Evolutionary conservation across 169 alveolate species (phyloP).

Genomic region (Plasmodium gaboni): DNA sequence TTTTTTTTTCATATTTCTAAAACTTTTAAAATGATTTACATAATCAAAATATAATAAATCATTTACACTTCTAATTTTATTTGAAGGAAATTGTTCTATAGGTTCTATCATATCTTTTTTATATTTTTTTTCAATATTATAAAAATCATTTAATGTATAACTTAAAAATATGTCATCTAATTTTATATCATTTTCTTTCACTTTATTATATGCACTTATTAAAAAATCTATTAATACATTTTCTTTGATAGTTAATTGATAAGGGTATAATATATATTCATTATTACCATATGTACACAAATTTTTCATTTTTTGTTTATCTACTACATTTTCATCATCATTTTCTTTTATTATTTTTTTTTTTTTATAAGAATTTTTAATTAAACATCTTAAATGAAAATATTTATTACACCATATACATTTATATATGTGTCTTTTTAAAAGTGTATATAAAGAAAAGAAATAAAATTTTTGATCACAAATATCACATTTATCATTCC

Average conservation of each 20-base stretch:
- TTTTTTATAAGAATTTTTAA: slow-evolving; percentile 7
- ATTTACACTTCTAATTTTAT: not conserved
- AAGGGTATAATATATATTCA: slow-evolving; percentile 37
- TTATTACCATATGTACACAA: slow-evolving; percentile 50
- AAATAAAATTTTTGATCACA: slow-evolving; percentile 49
- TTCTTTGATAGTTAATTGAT: slow-evolving; percentile 45
- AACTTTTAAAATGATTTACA: slow-evolving; percentile 18
- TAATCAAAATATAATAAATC: slow-evolving; percentile 31
- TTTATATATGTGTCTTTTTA: slow-evolving; percentile 42
- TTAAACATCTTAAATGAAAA: slow-evolving; percentile 78
- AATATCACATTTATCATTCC: slow-evolving; percentile 60
- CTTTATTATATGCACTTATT: slow-evolving; percentile 17
- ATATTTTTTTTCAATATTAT: not conserved
- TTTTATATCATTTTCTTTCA: slow-evolving; percentile 4
- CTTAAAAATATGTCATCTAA: slow-evolving; percentile 24
- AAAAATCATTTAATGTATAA: slow-evolving; percentile 6
- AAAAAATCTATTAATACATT: slow-evolving; percentile 28
- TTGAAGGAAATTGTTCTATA: not conserved
- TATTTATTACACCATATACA: slow-evolving; percentile 82
- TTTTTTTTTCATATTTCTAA: not conserved
- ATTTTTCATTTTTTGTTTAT: not conserved
- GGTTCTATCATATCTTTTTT: not conserved
- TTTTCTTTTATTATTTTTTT: not conserved
- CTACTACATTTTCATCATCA: slow-evolving; percentile 7
- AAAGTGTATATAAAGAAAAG: slow-evolving; percentile 27